Evolutionary conservation across 2,329 filamentous ascomycete species (phyloP).

Genomic region (Arachnomyces sp.): DNA sequence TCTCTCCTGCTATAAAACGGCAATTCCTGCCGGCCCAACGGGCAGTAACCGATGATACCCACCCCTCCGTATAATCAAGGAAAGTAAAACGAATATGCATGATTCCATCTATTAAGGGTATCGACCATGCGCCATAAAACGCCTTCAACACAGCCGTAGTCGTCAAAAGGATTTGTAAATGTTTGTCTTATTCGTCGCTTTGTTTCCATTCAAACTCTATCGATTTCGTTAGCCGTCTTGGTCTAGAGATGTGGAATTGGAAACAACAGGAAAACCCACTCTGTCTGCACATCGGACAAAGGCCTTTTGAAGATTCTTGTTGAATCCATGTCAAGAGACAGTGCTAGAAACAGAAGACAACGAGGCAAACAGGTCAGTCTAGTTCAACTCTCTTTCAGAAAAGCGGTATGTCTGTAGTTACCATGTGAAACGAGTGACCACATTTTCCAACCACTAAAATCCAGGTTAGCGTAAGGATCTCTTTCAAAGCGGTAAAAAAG

Average conservation of each 20-base stretch:
- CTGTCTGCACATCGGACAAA: conserved; percentile 97
- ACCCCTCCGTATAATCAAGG: no score
- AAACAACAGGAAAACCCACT: conserved; percentile 45
- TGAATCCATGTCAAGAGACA: conserved; percentile 95
- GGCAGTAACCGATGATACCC: no score
- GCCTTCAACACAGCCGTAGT: no score
- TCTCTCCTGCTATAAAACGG: no score
- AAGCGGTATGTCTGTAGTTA: conserved; percentile 28
- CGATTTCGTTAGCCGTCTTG: conserved; percentile 12
- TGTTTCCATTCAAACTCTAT: conserved; percentile 48
- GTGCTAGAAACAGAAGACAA: conserved; percentile 50
- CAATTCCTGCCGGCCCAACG: no score
- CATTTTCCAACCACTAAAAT: conserved; percentile 82
- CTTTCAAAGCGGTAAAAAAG: neutral
- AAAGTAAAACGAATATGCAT: no score
- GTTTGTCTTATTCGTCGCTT: conserved; percentile 24
- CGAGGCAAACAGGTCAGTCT: no score
- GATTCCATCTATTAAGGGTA: no score
- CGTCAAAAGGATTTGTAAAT: no score
- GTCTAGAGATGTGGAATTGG: no score
- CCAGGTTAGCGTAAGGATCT: conserved; percentile 4
- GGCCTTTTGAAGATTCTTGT: conserved; percentile 83
- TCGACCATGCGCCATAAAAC: no score
- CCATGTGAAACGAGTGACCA: conserved; percentile 97
- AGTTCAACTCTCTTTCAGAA: neutral